These are phyloP conservation scores for Roridomyces roridus DNA, from an alignment of 768 basidiomycete species.

Conservation along the genomic window DNA sequence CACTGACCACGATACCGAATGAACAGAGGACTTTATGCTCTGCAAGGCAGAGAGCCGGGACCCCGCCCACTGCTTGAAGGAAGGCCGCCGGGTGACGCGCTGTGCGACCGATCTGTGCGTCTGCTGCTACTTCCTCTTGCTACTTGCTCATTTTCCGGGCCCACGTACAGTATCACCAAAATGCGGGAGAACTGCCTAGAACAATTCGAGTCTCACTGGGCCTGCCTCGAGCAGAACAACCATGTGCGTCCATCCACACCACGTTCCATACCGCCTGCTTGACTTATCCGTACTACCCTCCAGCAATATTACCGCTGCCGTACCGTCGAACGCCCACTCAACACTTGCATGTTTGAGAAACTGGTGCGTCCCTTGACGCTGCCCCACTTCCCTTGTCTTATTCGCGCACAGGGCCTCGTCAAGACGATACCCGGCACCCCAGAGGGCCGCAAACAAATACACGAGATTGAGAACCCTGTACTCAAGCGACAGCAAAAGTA, in stretches of 20 bases:
- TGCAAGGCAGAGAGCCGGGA: slow-evolving; percentile 94
- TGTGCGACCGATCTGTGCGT: slow-evolving; percentile 94
- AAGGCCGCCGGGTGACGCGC: slow-evolving; percentile 93
- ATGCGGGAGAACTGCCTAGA: slow-evolving; percentile 90
- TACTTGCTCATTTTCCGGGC: not conserved
- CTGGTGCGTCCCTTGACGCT: slow-evolving; percentile 63
- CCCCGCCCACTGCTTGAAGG: slow-evolving; percentile 92
- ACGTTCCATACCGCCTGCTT: not conserved
- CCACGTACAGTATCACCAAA: slow-evolving; percentile 81
- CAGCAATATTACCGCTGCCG: slow-evolving; percentile 93
- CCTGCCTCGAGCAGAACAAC: slow-evolving; percentile 93
- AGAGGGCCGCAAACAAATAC: slow-evolving; percentile 80
- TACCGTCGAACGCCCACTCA: slow-evolving; percentile 84
- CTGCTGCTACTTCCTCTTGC: not conserved
- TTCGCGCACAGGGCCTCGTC: slow-evolving; percentile 69
- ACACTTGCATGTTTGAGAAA: slow-evolving; percentile 96
- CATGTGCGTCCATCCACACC: slow-evolving; percentile 64
- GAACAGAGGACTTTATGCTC: slow-evolving; percentile 91
- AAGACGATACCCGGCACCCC: slow-evolving; percentile 94
- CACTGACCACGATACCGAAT: slow-evolving; percentile 14
- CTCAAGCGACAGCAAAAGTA: slow-evolving; percentile 87
- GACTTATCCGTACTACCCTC: not conserved
- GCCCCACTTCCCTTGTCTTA: not conserved
- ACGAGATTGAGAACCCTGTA: slow-evolving; percentile 87
- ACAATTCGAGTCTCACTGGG: slow-evolving; percentile 92